phyloP scores from a whole-genome alignment of 768 basidiomycete genomes.

The Amanita exitialis region DNA sequence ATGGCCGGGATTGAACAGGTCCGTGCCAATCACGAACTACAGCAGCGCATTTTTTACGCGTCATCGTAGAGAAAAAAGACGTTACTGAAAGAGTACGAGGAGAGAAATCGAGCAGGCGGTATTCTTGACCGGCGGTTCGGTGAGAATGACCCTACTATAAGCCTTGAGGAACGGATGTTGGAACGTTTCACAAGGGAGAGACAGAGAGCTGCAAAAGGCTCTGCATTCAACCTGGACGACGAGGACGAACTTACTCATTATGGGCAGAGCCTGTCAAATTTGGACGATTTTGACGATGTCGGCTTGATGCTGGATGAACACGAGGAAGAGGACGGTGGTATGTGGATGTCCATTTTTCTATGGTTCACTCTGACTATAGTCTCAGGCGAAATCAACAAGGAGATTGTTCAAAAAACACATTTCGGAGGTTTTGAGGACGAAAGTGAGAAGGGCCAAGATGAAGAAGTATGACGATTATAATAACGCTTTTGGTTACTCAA shows the following conservation, averaged over 20 bases:
- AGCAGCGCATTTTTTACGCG: constrained; percentile 3
- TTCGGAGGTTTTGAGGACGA: constrained; percentile 85
- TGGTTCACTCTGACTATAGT: not conserved
- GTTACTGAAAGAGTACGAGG: constrained; percentile 79
- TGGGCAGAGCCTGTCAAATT: constrained; percentile 74
- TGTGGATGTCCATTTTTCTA: not conserved
- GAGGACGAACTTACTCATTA: constrained; percentile 90
- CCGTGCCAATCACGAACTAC: constrained; percentile 12
- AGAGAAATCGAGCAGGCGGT: constrained; percentile 75
- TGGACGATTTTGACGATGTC: constrained; percentile 77
- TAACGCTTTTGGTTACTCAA: not conserved
- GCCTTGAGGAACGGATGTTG: constrained; percentile 94
- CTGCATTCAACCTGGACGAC: constrained; percentile 83
- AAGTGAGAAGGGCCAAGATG: constrained; percentile 43
- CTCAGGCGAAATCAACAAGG: constrained; percentile 56
- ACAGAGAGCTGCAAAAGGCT: constrained; percentile 67
- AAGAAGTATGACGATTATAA: constrained; percentile 22
- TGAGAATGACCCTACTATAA: constrained; percentile 87
- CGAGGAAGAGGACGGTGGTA: constrained; percentile 39
- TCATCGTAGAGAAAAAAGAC: constrained; percentile 67
- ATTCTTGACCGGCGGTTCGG: constrained; percentile 93
- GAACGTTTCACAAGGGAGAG: constrained; percentile 92
- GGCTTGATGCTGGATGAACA: constrained; percentile 52
- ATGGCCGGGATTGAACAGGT: constrained; percentile 89
- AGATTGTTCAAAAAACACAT: constrained; percentile 59